Evolutionary conservation across 1,284 basidiomycete genomes (phyloP), one percentile per base, ranked within the genome.

Genomic region (Boletus sp.): DNA sequence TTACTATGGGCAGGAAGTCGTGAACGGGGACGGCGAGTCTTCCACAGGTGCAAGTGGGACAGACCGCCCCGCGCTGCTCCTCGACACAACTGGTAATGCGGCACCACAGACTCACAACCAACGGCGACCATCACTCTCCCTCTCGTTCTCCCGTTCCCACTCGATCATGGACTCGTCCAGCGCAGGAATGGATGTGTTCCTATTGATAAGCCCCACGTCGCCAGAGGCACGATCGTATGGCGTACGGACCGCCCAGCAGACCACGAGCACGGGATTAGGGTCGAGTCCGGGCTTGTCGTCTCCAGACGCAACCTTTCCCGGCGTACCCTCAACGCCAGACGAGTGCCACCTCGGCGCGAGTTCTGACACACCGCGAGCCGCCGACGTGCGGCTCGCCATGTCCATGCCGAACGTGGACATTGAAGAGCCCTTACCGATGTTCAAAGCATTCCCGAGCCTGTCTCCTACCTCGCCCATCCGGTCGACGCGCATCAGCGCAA

Each of bases 111-210:
- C 27, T n/a, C 53, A 12, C 18, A 35, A 27, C 2, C 41, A n/a
- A 37, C 67, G 51, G 7, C 65, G 63, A 13, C 53, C 67, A 1
- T 67, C 67, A 4, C 44, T 58, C 37, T 54, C 65, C 3, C 6
- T 65, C 29, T 67, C 65, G 3, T 50, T 57, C 16, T 56, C 67
- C 1, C 52, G 16, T 7, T 57, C 57, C 2, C 59, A 44, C 18
- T 69, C 65, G 2, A 52, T 67, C 5, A 44, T 41, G 22, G 63
- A 60, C 43, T 61, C 65, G 31, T 58, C 63, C 22, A 41, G 37
- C 9, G 43, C 58, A 4, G 67, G 65, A 11, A 69, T 66, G 65
- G 65, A 65, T 22, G 65, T 67, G 22, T 66, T 69, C 43, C 36
- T 66, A 18, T n/a, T 66, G 46, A 57, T 66, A 13, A 55, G 49